Percentiles rank a stretch among this genome's conserved stretches.
phyloP scores from a whole-genome alignment of 495 filamentous ascomycete species.

The Monascus purpureus region DNA sequence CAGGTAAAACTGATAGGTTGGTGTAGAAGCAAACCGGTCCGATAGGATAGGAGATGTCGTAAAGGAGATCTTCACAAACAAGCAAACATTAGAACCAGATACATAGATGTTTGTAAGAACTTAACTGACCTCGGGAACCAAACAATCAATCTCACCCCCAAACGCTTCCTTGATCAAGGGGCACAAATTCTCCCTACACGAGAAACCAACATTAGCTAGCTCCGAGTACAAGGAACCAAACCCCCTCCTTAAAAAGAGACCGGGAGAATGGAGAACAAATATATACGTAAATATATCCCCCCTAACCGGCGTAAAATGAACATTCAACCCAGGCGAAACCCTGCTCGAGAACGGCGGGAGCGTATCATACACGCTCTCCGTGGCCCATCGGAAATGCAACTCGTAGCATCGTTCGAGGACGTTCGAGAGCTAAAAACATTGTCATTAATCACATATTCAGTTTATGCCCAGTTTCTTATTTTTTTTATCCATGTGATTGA shows the following conservation, averaged over 20 bases:
- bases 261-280: neutral
- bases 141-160: conserved; percentile 39
- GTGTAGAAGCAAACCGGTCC: conserved; percentile 49
- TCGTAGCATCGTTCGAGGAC: conserved; percentile 56
- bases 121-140: conserved; percentile 27
- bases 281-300: conserved; percentile 26
- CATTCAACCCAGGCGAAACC: conserved; percentile 68
- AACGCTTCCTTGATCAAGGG: conserved; percentile 46
- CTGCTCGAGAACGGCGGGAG: conserved; percentile 59
- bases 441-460: too few relatives aligned
- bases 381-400: conserved; percentile 71
- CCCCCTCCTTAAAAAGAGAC: too few relatives aligned
- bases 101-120: neutral
- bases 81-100: conserved; percentile 1
- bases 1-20: conserved; percentile 56
- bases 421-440: conserved; percentile 32
- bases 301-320: conserved; percentile 53
- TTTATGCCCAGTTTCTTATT: too few relatives aligned
- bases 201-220: too few relatives aligned
- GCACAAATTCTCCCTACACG: conserved; percentile 45
- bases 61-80: conserved; percentile 45
- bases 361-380: conserved; percentile 36
- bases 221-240: too few relatives aligned
- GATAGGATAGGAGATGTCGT: conserved; percentile 44
- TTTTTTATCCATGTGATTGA: neutral